phyloP scores from a whole-genome alignment of 73 alveolate species.

The Paramecium pentaurelia region DNA sequence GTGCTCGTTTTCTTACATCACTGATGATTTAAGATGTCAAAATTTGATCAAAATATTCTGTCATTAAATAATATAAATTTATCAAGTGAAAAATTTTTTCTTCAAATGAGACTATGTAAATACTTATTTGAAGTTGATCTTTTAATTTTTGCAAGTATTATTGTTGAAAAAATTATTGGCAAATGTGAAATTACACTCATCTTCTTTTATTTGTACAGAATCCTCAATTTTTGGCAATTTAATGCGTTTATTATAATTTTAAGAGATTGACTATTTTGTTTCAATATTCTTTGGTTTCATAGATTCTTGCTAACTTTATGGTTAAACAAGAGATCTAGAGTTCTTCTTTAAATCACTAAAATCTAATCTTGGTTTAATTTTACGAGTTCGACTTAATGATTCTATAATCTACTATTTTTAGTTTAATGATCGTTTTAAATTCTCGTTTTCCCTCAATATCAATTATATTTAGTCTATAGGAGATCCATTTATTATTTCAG shows the following conservation, averaged over 20 bases:
- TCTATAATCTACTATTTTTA: background rate
- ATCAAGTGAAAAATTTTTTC: slow-evolving; percentile 16
- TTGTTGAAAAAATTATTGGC: slow-evolving; percentile 4
- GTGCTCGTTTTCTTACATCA: background rate
- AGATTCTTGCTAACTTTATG: background rate
- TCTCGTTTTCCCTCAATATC: background rate
- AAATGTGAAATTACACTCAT: slow-evolving; percentile 6
- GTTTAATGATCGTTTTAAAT: background rate
- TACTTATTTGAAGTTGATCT: slow-evolving; percentile 11
- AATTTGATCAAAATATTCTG: background rate
- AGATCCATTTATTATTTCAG: background rate
- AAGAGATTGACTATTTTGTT: background rate
- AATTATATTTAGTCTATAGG: background rate
- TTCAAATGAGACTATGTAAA: slow-evolving; percentile 22
- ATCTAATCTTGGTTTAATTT: background rate
- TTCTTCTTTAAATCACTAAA: background rate
- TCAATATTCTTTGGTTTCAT: background rate
- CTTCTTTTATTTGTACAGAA: background rate
- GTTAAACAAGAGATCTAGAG: background rate
- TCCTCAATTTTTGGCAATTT: slow-evolving; percentile 13
- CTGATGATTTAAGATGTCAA: background rate
- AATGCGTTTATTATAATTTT: slow-evolving; percentile 6
- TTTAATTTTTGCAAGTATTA: background rate
- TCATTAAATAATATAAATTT: background rate
- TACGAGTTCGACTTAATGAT: background rate